Conservation (phyloP, 768 basidiomycete genomes). For the Kwoniella sp. region DNA sequence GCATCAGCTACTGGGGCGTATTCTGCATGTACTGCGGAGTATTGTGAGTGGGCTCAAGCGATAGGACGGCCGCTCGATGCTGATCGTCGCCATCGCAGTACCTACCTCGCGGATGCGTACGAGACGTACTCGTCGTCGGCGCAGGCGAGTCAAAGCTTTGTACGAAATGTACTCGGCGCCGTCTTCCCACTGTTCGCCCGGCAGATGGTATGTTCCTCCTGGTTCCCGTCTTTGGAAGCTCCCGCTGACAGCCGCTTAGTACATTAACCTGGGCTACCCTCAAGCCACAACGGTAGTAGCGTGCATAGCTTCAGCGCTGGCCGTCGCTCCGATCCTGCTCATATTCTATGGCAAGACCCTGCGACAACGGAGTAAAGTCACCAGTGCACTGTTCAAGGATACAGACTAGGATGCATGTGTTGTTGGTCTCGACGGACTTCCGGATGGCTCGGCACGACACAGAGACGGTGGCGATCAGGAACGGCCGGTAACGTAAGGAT, state of each 20-base stretch:
- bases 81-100: slow-evolving; percentile 14
- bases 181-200: slow-evolving; percentile 39
- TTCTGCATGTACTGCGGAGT: slow-evolving; percentile 45
- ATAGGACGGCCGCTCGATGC: not conserved
- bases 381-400: slow-evolving; percentile 31
- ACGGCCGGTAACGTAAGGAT: not conserved
- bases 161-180: slow-evolving; percentile 30
- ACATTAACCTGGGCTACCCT: slow-evolving; percentile 26
- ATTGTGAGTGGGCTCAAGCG: slow-evolving; percentile 25
- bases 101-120: slow-evolving; percentile 45
- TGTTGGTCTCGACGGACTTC: not conserved
- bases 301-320: slow-evolving; percentile 30
- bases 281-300: slow-evolving; percentile 44
- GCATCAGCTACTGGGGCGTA: slow-evolving; percentile 33
- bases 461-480: not conserved
- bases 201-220: slow-evolving; percentile 26
- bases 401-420: not conserved
- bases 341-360: slow-evolving; percentile 37
- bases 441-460: not conserved
- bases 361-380: slow-evolving; percentile 41
- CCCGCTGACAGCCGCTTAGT: slow-evolving; percentile 4
- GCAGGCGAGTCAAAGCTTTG: slow-evolving; percentile 42
- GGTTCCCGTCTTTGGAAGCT: not conserved
- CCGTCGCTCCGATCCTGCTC: slow-evolving; percentile 35
- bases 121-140: slow-evolving; percentile 45